phyloP scores from a whole-genome alignment of 805 yeast species.

The Lachancea meyersii region DNA sequence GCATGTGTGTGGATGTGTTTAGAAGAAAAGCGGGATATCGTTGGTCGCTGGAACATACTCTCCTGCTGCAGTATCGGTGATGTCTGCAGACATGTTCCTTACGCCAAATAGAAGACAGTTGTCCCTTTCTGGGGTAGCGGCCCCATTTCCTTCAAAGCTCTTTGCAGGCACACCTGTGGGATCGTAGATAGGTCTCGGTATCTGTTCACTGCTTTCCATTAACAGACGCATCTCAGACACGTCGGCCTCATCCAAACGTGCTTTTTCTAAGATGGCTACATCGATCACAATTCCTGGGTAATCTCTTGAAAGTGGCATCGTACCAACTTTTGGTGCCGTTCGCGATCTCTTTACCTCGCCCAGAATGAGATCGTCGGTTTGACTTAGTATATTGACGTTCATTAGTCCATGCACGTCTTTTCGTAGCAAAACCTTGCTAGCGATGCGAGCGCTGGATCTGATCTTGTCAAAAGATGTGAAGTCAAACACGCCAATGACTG shows the following conservation, averaged over 20 bases:
- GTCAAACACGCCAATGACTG: conserved; percentile 44
- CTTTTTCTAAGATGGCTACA: conserved; percentile 34
- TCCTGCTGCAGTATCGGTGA: conserved; percentile 1
- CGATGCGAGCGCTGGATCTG: conserved; percentile 42
- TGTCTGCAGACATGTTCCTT: not conserved
- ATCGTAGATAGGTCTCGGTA: not conserved
- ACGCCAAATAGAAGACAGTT: conserved; percentile 1
- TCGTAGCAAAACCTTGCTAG: conserved; percentile 49
- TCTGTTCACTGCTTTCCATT: conserved; percentile 20
- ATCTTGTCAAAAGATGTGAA: conserved; percentile 44
- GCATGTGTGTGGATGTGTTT: no score
- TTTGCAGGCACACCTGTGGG: not conserved
- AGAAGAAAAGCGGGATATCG: conserved; percentile 14
- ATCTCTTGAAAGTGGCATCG: conserved; percentile 28
- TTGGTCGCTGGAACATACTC: conserved; percentile 9
- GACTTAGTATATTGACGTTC: conserved; percentile 42
- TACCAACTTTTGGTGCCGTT: conserved; percentile 6
- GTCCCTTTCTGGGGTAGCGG: not conserved
- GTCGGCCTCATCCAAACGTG: conserved; percentile 21
- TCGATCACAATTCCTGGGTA: conserved; percentile 40
- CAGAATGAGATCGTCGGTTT: conserved; percentile 26
- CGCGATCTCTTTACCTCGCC: conserved; percentile 18
- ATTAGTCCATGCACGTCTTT: conserved; percentile 47
- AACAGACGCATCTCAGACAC: conserved; percentile 21
- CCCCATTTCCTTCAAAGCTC: not conserved